phyloP scores from a whole-genome alignment of 331 rosid genomes.

The Prunus yedoensis region DNA sequence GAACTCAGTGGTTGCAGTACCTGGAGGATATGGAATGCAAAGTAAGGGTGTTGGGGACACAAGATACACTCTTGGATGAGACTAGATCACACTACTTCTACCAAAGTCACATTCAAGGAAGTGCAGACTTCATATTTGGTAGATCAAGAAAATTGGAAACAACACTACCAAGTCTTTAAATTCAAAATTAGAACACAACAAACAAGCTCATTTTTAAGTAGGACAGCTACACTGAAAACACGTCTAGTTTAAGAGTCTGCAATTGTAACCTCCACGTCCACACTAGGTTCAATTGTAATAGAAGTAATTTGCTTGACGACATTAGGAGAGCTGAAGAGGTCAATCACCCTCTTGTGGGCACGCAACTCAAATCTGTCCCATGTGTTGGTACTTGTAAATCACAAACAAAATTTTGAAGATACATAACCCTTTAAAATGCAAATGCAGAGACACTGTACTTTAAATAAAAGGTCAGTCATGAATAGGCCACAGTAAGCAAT shows the following conservation, averaged over 20 bases:
- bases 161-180: conserved; percentile 12
- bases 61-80: conserved; percentile 84
- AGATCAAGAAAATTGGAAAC: conserved; percentile 38
- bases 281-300: conserved; percentile 90
- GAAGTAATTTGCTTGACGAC: conserved; percentile 95
- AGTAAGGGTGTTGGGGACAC: conserved; percentile 65
- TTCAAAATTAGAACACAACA: background rate
- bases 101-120: conserved; percentile 66
- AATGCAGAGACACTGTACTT: background rate
- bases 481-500: too few species aligned
- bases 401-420: background rate
- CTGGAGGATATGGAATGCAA: background rate
- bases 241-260: conserved; percentile 56
- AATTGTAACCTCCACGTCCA: conserved; percentile 88
- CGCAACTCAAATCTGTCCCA: conserved; percentile 87
- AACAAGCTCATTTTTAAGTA: conserved; percentile 1
- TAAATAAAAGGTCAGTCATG: too few species aligned
- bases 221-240: background rate
- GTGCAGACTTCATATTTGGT: conserved; percentile 78
- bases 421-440: background rate
- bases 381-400: conserved; percentile 71
- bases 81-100: conserved; percentile 68
- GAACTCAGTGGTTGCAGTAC: too few species aligned
- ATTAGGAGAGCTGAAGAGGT: conserved; percentile 85
- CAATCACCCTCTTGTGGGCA: conserved; percentile 83